Percentiles rank a stretch among this genome's conserved stretches.
phyloP scores from a whole-genome alignment of 2,329 filamentous ascomycete species.

The Pyrenochaeta sp. region DNA sequence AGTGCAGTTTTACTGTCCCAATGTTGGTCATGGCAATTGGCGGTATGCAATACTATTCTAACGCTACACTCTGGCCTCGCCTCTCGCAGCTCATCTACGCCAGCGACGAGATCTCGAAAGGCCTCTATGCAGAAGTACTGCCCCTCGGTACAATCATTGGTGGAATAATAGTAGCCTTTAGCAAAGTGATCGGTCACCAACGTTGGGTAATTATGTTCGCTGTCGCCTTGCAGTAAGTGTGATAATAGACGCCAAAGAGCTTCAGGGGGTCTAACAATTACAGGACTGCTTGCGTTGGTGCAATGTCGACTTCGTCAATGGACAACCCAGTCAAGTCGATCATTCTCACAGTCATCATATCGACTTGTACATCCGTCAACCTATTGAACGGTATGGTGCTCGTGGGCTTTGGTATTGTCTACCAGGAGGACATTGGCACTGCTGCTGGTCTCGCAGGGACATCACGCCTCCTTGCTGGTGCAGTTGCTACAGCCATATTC shows the following conservation, averaged over 20 bases:
- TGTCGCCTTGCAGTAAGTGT: constrained; percentile 30
- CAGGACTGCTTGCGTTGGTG: constrained; percentile 36
- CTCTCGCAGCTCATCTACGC: constrained; percentile 40
- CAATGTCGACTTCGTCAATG: constrained; percentile 35
- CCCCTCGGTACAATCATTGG: constrained; percentile 38
- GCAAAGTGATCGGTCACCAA: constrained; percentile 39
- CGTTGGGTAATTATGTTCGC: constrained; percentile 38
- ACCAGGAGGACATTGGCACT: constrained; percentile 43
- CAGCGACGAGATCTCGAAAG: constrained; percentile 38
- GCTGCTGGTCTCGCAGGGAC: constrained; percentile 41
- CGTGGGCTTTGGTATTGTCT: constrained; percentile 40
- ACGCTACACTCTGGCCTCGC: constrained; percentile 40
- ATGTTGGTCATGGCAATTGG: constrained; percentile 44
- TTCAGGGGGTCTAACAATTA: neutral
- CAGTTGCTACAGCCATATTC: constrained; percentile 41
- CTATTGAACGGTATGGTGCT: constrained; percentile 41
- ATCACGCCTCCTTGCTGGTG: constrained; percentile 38
- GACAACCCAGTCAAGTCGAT: constrained; percentile 36
- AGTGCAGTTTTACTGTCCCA: constrained; percentile 30
- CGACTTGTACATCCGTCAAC: constrained; percentile 37
- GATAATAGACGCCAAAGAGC: neutral
- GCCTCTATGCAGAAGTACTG: constrained; percentile 35
- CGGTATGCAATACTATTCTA: constrained; percentile 42
- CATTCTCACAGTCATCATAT: constrained; percentile 39
- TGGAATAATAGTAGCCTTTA: constrained; percentile 38